Conservation (phyloP, 2,329 filamentous ascomycete species). For the Diaporthe sp. region DNA sequence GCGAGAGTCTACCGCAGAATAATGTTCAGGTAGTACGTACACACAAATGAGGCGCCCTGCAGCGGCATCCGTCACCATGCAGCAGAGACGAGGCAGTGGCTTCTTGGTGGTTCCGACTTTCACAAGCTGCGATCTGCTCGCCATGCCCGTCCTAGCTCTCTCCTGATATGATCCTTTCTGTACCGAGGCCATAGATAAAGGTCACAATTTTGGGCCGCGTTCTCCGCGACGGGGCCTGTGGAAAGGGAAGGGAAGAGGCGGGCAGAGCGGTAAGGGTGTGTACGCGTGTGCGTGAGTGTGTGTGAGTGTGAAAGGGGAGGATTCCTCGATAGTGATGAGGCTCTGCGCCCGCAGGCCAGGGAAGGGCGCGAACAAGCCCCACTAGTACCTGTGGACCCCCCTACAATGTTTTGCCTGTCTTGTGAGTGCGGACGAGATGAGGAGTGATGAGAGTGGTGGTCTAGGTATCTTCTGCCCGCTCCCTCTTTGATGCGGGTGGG, state of each 20-base stretch:
- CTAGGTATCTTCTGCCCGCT: background rate
- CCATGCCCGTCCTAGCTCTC: background rate
- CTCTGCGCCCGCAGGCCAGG: constrained; percentile 16
- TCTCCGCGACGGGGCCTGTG: background rate
- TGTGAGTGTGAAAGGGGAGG: background rate
- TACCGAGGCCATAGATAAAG: too few species aligned
- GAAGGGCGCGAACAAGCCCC: constrained; percentile 8
- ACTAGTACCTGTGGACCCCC: background rate
- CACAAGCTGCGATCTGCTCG: constrained; percentile 3
- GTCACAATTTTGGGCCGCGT: background rate
- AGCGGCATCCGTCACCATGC: constrained; percentile 16
- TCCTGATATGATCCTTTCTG: background rate
- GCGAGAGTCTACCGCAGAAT: background rate
- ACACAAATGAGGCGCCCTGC: background rate
- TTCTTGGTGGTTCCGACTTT: background rate
- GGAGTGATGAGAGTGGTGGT: background rate
- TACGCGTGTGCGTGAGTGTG: background rate
- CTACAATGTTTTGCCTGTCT: background rate
- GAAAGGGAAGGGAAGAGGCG: background rate
- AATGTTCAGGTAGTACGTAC: background rate
- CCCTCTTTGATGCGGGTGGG: constrained; percentile 11
- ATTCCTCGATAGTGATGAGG: background rate
- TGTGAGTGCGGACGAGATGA: background rate
- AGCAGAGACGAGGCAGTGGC: constrained; percentile 2
- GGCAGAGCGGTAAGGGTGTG: background rate